Base-by-base conservation (phyloP, 2,329 filamentous ascomycete genomes). In the Penicillium oxalicum region DNA sequence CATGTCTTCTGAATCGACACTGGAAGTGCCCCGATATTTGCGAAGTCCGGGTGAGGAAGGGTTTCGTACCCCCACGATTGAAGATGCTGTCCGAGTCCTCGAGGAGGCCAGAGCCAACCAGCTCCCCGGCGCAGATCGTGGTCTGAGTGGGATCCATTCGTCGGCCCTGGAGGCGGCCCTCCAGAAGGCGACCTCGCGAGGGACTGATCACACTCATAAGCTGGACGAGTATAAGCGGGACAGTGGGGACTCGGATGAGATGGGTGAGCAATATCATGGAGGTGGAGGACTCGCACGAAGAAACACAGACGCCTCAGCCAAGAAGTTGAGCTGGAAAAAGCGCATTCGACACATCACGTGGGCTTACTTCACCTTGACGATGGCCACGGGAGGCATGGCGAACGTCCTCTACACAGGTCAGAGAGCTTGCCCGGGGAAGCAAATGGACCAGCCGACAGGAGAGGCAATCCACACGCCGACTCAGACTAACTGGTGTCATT, bases 281-380 rank as follows among this genome's bases (percentile, higher is more conserved):
- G 51, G 59, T 9, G 18, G 40, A 35, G 40, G 40, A 26, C 49
- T 55, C 13, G 40, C 53, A 32, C 52, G 54, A 7, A 47, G 47
- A 18, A 39, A 47, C 26, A 52, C 52, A 1, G 52, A 57, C 40
- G 44, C 56, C 41, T 54, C 50, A 28, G 54, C 62, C 11, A 50
- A 53, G 5, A 51, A 58, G 11, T 62, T 78, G 18, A 62, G 67
- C 39, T 80, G 77, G 70, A 75, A 71, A 53, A 71, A 80, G 54
- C 69, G 81, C n/a, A 75, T 83, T 39, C 69, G 77, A 44, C 81
- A 84, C 67, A 77, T 82, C 54, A 83, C 81, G 1, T 91, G 87
- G 87, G 89, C 86, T 0, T 91, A 83, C 77, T 91, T 90, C 60
- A 88, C 86, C 12, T 72, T 83, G 66, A 82, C 79, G 1, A 84